A percentile compares a stretch with the other conserved stretches of the same genome.
phyloP scores from a whole-genome alignment of 2,329 filamentous ascomycete species.

The Fusarium sp. region DNA sequence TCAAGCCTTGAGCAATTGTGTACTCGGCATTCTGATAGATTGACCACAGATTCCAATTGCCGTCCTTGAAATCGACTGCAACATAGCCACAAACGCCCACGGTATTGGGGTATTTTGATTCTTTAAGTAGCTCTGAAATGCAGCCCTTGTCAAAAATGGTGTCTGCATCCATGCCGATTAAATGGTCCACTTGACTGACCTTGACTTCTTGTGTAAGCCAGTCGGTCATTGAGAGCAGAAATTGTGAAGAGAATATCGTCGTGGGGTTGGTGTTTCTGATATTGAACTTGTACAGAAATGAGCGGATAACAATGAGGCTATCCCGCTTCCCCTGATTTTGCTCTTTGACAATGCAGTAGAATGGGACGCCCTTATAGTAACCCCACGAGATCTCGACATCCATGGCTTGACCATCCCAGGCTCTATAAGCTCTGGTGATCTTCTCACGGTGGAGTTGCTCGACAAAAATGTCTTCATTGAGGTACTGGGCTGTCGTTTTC shows the following conservation, averaged over 20 bases:
- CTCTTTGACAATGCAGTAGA: conserved; percentile 54
- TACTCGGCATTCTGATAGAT: conserved; percentile 42
- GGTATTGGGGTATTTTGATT: conserved; percentile 48
- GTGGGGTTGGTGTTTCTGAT: conserved; percentile 46
- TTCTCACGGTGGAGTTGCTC: conserved; percentile 37
- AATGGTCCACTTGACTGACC: conserved; percentile 47
- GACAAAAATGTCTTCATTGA: conserved; percentile 52
- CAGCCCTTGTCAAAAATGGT: conserved; percentile 51
- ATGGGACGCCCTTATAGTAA: conserved; percentile 52
- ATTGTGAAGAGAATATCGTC: conserved; percentile 49
- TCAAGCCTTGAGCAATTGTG: conserved; percentile 39
- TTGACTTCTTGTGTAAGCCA: conserved; percentile 44
- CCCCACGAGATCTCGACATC: conserved; percentile 50
- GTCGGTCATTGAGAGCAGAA: conserved; percentile 47
- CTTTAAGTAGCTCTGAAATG: conserved; percentile 49
- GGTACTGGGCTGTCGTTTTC: conserved; percentile 45
- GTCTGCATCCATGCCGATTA: conserved; percentile 54
- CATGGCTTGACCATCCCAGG: conserved; percentile 51
- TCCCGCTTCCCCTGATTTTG: conserved; percentile 56
- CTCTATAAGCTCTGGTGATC: conserved; percentile 49
- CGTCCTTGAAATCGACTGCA: conserved; percentile 38
- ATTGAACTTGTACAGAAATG: conserved; percentile 55
- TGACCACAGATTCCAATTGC: conserved; percentile 40
- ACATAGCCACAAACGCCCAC: conserved; percentile 55
- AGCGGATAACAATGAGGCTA: conserved; percentile 52